Percentiles rank a stretch among this genome's conserved stretches.
Conservation (phyloP, 2,329 filamentous ascomycete genomes). For the Clarireedia paspali region DNA sequence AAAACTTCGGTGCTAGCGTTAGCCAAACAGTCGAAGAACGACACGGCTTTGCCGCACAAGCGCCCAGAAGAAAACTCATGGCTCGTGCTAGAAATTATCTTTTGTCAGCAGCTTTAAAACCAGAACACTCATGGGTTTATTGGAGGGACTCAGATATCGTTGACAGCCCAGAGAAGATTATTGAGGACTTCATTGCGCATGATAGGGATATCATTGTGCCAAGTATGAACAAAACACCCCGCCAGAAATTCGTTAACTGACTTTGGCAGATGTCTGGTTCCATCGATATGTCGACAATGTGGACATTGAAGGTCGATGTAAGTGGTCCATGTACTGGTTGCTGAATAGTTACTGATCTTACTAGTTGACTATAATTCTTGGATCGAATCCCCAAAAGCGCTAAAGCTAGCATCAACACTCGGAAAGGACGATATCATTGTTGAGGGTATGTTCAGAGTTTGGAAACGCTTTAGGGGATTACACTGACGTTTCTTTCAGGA, state of each 20-base stretch:
- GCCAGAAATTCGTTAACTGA: constrained; percentile 20
- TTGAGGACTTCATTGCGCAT: constrained; percentile 93
- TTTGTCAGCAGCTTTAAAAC: constrained; percentile 73
- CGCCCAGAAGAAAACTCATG: constrained; percentile 82
- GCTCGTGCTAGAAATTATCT: constrained; percentile 89
- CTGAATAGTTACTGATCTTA: constrained; percentile 9
- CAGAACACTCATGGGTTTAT: constrained; percentile 97
- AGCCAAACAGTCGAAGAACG: constrained; percentile 75
- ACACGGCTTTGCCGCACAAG: constrained; percentile 82
- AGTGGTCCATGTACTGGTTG: constrained; percentile 33
- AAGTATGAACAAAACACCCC: constrained; percentile 52
- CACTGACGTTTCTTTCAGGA: constrained; percentile 40
- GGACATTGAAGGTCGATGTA: constrained; percentile 94
- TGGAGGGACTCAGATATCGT: constrained; percentile 97
- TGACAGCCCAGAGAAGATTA: constrained; percentile 76
- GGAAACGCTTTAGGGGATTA: neutral
- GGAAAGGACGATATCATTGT: constrained; percentile 78
- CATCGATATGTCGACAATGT: constrained; percentile 69
- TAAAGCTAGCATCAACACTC: constrained; percentile 64
- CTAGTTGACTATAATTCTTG: constrained; percentile 98
- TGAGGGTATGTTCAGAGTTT: constrained; percentile 52
- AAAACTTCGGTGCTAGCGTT: constrained; percentile 62
- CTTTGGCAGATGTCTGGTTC: constrained; percentile 80
- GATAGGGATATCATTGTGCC: constrained; percentile 90
- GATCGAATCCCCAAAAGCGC: constrained; percentile 84